Percentiles rank a stretch among this genome's conserved stretches.
phyloP scores from a whole-genome alignment of 768 basidiomycete genomes.

The Tephrocybe rancida region DNA sequence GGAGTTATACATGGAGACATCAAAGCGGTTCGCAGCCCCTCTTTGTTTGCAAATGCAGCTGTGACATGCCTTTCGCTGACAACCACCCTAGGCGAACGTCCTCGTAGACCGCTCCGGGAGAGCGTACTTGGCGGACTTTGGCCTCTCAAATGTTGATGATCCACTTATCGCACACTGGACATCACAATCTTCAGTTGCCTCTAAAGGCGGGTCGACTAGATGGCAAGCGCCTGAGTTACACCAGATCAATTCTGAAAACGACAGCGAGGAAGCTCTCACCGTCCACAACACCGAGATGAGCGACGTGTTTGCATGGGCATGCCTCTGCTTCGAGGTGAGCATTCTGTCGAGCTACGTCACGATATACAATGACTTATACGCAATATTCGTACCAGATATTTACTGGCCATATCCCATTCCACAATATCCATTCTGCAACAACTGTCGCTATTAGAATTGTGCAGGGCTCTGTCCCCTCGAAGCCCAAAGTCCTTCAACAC shows the following conservation, averaged over 20 bases:
- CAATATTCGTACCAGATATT: background rate
- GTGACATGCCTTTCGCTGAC: background rate
- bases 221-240: conserved; percentile 29
- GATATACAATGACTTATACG: background rate
- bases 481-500: background rate
- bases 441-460: background rate
- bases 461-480: background rate
- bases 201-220: conserved; percentile 18
- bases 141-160: conserved; percentile 20
- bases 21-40: conserved; percentile 25
- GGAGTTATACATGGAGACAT: conserved; percentile 31
- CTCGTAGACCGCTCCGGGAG: conserved; percentile 19
- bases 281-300: conserved; percentile 16
- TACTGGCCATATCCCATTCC: background rate
- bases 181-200: conserved; percentile 8
- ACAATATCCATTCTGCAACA: background rate
- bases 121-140: conserved; percentile 28
- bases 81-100: conserved; percentile 22
- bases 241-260: background rate
- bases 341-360: background rate
- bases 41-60: background rate
- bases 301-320: conserved; percentile 29
- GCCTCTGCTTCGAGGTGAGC: conserved; percentile 27
- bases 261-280: background rate
- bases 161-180: conserved; percentile 15